Conservation (phyloP, 192 early-diverging fungal genomes). For the Umbelopsis sp. region DNA sequence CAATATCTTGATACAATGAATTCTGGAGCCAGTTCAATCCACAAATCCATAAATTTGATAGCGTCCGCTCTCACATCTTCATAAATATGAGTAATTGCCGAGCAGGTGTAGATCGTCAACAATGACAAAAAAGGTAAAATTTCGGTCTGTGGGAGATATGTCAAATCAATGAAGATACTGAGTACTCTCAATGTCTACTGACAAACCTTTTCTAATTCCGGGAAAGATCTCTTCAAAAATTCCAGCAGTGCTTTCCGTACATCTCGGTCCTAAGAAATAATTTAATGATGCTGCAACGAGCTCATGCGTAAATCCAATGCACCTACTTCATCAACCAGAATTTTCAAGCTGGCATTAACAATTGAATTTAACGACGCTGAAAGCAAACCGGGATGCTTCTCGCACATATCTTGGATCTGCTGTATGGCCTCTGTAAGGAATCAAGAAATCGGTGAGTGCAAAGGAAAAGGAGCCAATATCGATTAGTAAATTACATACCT, state of each 20-base stretch:
- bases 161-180: not conserved
- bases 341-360: slow-evolving; percentile 47
- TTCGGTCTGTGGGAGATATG: slow-evolving; percentile 34
- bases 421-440: slow-evolving; percentile 44
- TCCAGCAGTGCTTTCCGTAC: slow-evolving; percentile 40
- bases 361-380: slow-evolving; percentile 44
- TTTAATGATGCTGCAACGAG: not conserved
- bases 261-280: slow-evolving; percentile 34
- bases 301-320: no score
- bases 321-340: slow-evolving; percentile 58
- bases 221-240: slow-evolving; percentile 39
- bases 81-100: slow-evolving; percentile 87
- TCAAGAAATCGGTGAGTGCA: not conserved
- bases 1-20: slow-evolving; percentile 64
- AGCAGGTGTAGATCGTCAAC: slow-evolving; percentile 78
- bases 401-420: slow-evolving; percentile 51
- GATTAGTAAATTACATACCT: slow-evolving; percentile 21
- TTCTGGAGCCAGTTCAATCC: slow-evolving; percentile 64
- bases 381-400: slow-evolving; percentile 44
- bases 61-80: slow-evolving; percentile 86
- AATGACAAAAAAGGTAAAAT: slow-evolving; percentile 79
- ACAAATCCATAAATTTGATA: slow-evolving; percentile 74
- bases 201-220: slow-evolving; percentile 36
- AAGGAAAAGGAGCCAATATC: no score
- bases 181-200: not conserved